These are phyloP conservation scores for Phytophthora sansomeana DNA, from an alignment of 352 stramenopile species.

Conservation along the genomic window DNA sequence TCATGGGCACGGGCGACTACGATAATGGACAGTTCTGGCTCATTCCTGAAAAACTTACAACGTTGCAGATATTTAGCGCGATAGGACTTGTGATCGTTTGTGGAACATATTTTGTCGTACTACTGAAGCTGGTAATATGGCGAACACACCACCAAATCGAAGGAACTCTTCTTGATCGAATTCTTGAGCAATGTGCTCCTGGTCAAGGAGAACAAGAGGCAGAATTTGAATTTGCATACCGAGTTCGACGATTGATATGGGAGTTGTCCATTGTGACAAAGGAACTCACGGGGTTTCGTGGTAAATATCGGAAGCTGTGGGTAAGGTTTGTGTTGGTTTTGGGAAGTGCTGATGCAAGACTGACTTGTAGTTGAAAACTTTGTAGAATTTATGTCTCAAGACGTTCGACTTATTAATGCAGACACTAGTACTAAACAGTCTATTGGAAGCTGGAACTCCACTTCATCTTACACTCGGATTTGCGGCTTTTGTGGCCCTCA, in stretches of 20 bases:
- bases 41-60: slow-evolving; percentile 27
- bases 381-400: slow-evolving; percentile 49
- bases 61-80: slow-evolving; percentile 22
- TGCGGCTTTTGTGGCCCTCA: slow-evolving; percentile 29
- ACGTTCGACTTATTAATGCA: slow-evolving; percentile 40
- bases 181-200: slow-evolving; percentile 9
- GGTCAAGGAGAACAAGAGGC: background rate
- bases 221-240: background rate
- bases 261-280: slow-evolving; percentile 30
- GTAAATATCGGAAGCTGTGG: slow-evolving; percentile 47
- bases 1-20: slow-evolving; percentile 46
- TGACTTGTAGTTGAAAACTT: background rate
- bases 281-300: slow-evolving; percentile 37
- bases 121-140: slow-evolving; percentile 40
- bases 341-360: background rate
- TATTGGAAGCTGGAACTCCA: slow-evolving; percentile 43
- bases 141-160: slow-evolving; percentile 17
- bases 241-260: slow-evolving; percentile 19
- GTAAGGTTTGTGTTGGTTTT: slow-evolving; percentile 14
- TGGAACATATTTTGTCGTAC: slow-evolving; percentile 18
- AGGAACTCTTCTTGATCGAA: slow-evolving; percentile 7
- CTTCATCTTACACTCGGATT: slow-evolving; percentile 31
- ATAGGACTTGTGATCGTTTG: slow-evolving; percentile 17
- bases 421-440: slow-evolving; percentile 25
- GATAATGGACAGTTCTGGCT: slow-evolving; percentile 53